These are phyloP conservation scores for Rhizopus stolonifer DNA, from an alignment of 371 early-diverging fungal genomes.

Conservation along the genomic window DNA sequence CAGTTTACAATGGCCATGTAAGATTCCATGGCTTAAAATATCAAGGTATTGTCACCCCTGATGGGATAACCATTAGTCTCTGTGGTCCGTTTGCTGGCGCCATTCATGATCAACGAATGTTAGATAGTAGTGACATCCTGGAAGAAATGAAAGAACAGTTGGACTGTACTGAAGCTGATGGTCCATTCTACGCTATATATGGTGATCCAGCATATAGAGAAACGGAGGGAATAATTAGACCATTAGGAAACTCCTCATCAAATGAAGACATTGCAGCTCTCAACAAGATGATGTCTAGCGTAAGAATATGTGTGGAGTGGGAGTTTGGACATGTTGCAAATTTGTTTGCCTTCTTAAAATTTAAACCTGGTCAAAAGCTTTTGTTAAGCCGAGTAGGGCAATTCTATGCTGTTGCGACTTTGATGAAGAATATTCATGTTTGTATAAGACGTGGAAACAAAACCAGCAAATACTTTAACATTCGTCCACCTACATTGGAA, in stretches of 20 bases:
- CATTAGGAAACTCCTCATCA: no score
- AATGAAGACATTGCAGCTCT: no score
- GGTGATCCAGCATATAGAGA: not conserved
- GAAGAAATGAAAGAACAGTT: not conserved
- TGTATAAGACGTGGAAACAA: conserved; percentile 1
- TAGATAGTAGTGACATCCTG: conserved; percentile 3
- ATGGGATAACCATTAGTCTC: conserved; percentile 2
- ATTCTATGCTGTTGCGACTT: not conserved
- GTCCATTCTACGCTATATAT: not conserved
- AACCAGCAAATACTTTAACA: not conserved
- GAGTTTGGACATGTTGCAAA: not conserved
- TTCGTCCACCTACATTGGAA: not conserved
- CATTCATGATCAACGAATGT: not conserved
- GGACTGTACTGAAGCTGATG: not conserved
- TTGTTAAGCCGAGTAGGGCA: not conserved
- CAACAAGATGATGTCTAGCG: not conserved
- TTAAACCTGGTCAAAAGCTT: not conserved
- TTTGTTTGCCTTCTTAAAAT: not conserved
- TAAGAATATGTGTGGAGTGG: not conserved
- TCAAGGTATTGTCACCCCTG: conserved; percentile 1
- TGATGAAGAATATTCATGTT: not conserved
- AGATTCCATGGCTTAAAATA: not conserved
- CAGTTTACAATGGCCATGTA: conserved; percentile 1
- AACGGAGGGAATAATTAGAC: not conserved
- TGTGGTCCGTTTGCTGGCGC: not conserved